These are phyloP conservation scores for Pholiota adiposa DNA, from an alignment of 1,284 basidiomycete species.

Conservation along the genomic window DNA sequence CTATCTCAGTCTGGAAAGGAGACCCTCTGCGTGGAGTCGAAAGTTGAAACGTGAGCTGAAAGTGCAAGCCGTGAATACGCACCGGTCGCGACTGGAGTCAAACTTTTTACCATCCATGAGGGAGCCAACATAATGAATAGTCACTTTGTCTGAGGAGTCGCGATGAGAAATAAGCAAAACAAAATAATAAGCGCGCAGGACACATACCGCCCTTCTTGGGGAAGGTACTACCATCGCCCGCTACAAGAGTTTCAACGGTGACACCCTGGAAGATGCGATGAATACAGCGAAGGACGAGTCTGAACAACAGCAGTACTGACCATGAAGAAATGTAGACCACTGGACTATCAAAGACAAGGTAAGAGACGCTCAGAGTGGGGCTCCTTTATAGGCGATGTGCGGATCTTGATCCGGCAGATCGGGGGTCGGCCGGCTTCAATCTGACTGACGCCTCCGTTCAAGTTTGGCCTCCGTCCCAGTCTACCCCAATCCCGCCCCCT, in stretches of 20 bases:
- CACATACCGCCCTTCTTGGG: conserved; percentile 55
- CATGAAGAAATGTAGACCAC: conserved; percentile 10
- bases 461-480: conserved; percentile 15
- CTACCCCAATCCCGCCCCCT: conserved; percentile 15
- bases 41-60: neutral
- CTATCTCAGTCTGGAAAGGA: conserved; percentile 80
- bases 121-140: conserved; percentile 79
- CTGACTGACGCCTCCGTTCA: conserved; percentile 10
- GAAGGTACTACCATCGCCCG: conserved; percentile 51
- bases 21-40: conserved; percentile 48
- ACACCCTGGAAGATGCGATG: conserved; percentile 44
- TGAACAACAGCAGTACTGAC: conserved; percentile 6
- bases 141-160: conserved; percentile 46
- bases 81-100: conserved; percentile 78
- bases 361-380: conserved; percentile 18
- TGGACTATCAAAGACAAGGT: conserved; percentile 18
- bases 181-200: conserved; percentile 10
- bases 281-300: neutral
- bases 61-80: conserved; percentile 23
- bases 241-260: conserved; percentile 41
- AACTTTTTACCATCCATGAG: conserved; percentile 64
- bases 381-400: conserved; percentile 61
- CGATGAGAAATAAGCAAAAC: conserved; percentile 9
- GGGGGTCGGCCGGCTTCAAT: conserved; percentile 33
- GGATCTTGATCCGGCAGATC: conserved; percentile 71